Conservation (phyloP, 768 basidiomycete genomes). For the Leccinum rimulosum region DNA sequence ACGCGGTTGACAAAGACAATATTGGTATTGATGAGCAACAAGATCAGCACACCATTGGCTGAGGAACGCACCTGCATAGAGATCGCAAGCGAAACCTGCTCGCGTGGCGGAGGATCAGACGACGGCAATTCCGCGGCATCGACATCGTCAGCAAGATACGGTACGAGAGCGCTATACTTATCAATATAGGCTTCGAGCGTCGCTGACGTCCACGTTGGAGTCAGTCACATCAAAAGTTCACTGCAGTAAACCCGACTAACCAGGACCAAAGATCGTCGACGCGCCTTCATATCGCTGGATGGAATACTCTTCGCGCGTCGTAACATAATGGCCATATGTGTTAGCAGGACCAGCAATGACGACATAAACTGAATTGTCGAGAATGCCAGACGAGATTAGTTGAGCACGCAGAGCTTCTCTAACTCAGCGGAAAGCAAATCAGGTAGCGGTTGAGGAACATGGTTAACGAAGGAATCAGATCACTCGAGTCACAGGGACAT, state of each 20-base stretch:
- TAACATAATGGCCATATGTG: constrained; percentile 72
- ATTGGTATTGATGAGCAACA: not conserved
- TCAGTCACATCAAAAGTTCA: not conserved
- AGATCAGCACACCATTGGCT: no score
- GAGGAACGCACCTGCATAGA: constrained; percentile 52
- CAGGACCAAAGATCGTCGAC: constrained; percentile 72
- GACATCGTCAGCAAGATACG: constrained; percentile 52
- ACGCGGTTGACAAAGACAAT: not conserved
- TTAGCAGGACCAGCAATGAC: constrained; percentile 82
- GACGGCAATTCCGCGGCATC: constrained; percentile 43
- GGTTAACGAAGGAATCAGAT: constrained; percentile 4
- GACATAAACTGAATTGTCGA: constrained; percentile 69
- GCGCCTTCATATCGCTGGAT: constrained; percentile 81
- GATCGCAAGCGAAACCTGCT: constrained; percentile 64
- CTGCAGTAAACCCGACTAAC: constrained; percentile 40
- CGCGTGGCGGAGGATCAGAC: constrained; percentile 63
- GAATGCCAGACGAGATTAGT: constrained; percentile 59
- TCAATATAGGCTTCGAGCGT: constrained; percentile 82
- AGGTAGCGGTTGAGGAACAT: not conserved
- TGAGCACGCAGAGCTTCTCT: constrained; percentile 66
- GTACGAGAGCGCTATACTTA: constrained; percentile 65
- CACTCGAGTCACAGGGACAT: not conserved
- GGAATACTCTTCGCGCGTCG: constrained; percentile 70
- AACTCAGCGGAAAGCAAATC: not conserved
- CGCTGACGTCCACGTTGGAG: constrained; percentile 34